Evolutionary conservation across 2,329 filamentous ascomycete species (phyloP).

Genomic region (Chaetomium olivaceum): DNA sequence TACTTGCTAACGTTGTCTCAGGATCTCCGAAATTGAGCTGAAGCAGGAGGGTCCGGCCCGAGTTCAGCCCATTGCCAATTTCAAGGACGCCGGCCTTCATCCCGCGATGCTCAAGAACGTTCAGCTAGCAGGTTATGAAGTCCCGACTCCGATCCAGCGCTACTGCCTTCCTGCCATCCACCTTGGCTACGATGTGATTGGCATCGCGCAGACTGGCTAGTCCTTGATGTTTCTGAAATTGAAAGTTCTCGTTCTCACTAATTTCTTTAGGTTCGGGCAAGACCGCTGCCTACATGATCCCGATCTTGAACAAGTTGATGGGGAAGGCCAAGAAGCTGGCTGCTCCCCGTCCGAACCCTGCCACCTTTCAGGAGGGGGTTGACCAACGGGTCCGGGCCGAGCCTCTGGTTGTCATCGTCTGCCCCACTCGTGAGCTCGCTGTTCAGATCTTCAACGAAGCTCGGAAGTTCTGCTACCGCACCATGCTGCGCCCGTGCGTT

Average conservation of each 20-base stretch:
- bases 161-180: slow-evolving; percentile 81
- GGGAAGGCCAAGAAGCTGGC: slow-evolving; percentile 89
- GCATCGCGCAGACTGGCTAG: slow-evolving; percentile 88
- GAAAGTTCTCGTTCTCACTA: slow-evolving; percentile 9
- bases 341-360: slow-evolving; percentile 70
- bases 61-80: slow-evolving; percentile 56
- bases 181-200: slow-evolving; percentile 78
- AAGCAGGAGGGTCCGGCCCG: slow-evolving; percentile 57
- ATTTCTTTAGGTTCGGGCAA: slow-evolving; percentile 80
- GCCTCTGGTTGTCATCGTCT: slow-evolving; percentile 82
- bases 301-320: slow-evolving; percentile 88
- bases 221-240: slow-evolving; percentile 21
- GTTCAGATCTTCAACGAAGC: slow-evolving; percentile 95
- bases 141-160: slow-evolving; percentile 83
- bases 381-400: slow-evolving; percentile 66
- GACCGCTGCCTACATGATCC: slow-evolving; percentile 88
- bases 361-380: slow-evolving; percentile 52
- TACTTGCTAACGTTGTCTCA: slow-evolving; percentile 39
- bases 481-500: slow-evolving; percentile 89
- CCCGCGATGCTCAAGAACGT: slow-evolving; percentile 81
- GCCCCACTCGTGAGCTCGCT: slow-evolving; percentile 84
- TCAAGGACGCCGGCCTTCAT: slow-evolving; percentile 79
- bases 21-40: slow-evolving; percentile 57
- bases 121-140: slow-evolving; percentile 65
- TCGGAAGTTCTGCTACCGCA: slow-evolving; percentile 88